Conservation (phyloP, 2,329 filamentous ascomycete genomes). For the Calycina marina region DNA sequence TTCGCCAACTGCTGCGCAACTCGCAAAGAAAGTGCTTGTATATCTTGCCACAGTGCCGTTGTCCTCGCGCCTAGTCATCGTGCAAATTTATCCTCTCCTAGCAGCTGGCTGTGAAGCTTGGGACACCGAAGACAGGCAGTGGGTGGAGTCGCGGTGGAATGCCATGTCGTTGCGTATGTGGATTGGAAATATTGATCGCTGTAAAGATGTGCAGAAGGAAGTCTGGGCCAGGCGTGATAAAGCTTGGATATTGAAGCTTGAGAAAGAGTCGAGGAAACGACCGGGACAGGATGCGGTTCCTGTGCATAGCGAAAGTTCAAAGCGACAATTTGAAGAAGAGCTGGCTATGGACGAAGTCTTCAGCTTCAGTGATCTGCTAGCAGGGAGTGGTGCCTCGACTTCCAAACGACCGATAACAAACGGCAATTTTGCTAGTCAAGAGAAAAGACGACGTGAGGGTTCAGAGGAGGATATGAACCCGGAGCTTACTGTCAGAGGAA, state of each 20-base stretch:
- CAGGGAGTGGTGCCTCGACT: conserved; percentile 16
- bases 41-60: conserved; percentile 49
- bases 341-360: conserved; percentile 15
- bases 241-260: conserved; percentile 15
- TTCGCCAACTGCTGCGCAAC: conserved; percentile 36
- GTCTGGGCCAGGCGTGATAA: conserved; percentile 51
- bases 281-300: conserved; percentile 8
- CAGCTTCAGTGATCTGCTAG: conserved; percentile 18
- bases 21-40: conserved; percentile 47
- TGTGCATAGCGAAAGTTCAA: conserved; percentile 16
- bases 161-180: conserved; percentile 46
- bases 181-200: conserved; percentile 53
- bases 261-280: conserved; percentile 11
- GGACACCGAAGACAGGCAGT: conserved; percentile 43
- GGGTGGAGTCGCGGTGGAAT: conserved; percentile 48
- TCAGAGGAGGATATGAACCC: conserved; percentile 32
- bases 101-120: conserved; percentile 51
- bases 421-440: conserved; percentile 3
- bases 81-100: conserved; percentile 56
- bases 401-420: conserved; percentile 5
- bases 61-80: conserved; percentile 46
- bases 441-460: conserved; percentile 15
- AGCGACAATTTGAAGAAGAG: conserved; percentile 21
- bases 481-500: conserved; percentile 49
- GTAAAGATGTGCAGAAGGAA: conserved; percentile 47